These are phyloP conservation scores for Talaromyces atroroseus DNA, from an alignment of 2,329 filamentous ascomycete species.

Conservation along the genomic window DNA sequence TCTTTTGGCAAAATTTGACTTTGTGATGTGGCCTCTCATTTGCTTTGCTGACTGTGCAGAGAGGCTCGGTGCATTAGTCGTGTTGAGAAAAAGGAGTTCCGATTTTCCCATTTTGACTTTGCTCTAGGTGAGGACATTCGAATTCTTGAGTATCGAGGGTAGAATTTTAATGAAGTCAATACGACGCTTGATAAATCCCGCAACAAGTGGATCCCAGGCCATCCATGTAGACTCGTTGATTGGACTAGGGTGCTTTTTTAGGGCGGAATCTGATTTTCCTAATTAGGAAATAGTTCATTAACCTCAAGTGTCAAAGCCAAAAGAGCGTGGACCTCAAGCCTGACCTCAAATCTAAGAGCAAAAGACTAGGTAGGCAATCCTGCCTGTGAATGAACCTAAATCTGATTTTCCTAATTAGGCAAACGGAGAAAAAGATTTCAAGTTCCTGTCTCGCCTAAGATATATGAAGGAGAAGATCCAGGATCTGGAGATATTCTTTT, in stretches of 20 bases:
- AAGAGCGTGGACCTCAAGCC: too few species aligned
- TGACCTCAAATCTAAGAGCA: too few species aligned
- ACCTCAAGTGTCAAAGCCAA: too few species aligned
- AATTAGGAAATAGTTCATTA: background rate
- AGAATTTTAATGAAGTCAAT: too few species aligned
- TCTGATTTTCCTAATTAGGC: conserved; percentile 6
- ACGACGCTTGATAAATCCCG: too few species aligned
- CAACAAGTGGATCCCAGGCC: too few species aligned
- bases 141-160: too few species aligned
- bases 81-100: conserved; percentile 6
- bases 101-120: conserved; percentile 1
- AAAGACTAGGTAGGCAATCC: too few species aligned
- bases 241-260: background rate
- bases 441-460: background rate
- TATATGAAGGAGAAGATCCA: background rate
- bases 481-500: too few species aligned
- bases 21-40: conserved; percentile 9
- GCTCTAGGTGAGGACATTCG: background rate
- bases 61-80: conserved; percentile 3
- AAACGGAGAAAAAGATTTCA: background rate
- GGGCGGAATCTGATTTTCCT: background rate
- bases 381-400: background rate
- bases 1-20: conserved; percentile 7
- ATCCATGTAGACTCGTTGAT: background rate
- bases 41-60: conserved; percentile 1